phyloP scores from a whole-genome alignment of 2,329 filamentous ascomycete species.

The Clarireedia paspali region DNA sequence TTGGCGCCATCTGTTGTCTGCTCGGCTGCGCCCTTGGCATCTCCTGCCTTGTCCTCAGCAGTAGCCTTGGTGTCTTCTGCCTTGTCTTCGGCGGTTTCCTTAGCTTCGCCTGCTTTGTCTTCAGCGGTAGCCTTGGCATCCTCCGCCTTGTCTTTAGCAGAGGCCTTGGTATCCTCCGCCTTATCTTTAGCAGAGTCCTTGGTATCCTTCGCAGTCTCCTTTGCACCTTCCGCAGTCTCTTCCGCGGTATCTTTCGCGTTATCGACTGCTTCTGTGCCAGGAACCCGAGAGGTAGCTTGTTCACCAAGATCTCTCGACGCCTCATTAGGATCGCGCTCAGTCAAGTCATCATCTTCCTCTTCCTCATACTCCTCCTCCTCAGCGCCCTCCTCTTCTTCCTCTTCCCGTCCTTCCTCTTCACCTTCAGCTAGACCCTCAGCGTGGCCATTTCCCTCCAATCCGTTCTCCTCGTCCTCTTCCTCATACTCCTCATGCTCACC shows the following conservation, averaged over 20 bases:
- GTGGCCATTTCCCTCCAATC: neutral
- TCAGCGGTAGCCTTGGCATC: neutral
- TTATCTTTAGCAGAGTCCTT: neutral
- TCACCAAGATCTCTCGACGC: neutral
- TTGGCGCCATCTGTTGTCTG: neutral
- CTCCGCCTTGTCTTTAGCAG: neutral
- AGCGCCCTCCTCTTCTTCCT: neutral
- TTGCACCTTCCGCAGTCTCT: too few relatives aligned
- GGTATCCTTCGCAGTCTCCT: too few relatives aligned
- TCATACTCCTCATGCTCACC: conserved; percentile 8
- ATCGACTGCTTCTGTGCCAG: too few relatives aligned
- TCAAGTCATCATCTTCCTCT: conserved; percentile 1
- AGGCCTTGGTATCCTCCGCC: neutral
- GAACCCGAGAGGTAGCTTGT: neutral
- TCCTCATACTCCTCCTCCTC: conserved; percentile 34
- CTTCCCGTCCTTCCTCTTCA: conserved; percentile 8
- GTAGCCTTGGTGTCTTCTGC: neutral
- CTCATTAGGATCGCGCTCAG: conserved; percentile 8
- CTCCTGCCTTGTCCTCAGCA: neutral
- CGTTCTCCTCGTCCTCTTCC: conserved; percentile 5
- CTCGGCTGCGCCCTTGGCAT: neutral
- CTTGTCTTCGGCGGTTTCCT: neutral
- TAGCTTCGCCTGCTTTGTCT: neutral
- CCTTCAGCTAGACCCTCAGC: conserved; percentile 1
- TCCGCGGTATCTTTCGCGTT: too few relatives aligned